A percentile compares a stretch with the other conserved stretches of the same genome.
Evolutionary conservation across 352 stramenopile species (phyloP).

Genomic region (Phytopythium vexans): DNA sequence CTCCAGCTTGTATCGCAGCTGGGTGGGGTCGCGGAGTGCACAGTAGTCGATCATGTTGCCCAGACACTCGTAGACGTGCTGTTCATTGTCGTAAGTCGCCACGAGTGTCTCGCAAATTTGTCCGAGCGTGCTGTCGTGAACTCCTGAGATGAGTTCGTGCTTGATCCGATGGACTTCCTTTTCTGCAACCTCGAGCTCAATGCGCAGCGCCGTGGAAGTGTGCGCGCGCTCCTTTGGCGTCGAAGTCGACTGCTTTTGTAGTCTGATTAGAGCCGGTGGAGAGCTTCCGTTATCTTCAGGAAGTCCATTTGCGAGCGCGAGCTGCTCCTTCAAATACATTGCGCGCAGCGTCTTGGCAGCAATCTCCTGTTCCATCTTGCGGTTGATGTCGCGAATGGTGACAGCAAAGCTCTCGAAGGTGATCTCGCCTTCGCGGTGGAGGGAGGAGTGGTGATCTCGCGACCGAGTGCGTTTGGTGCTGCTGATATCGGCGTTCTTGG

Average conservation of each 20-base stretch:
- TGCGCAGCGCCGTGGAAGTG: constrained; percentile 12
- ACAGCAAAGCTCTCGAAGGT: constrained; percentile 58
- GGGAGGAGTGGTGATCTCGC: background rate
- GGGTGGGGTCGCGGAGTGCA: constrained; percentile 30
- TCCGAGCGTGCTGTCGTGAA: constrained; percentile 38
- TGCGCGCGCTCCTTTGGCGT: constrained; percentile 6
- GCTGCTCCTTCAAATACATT: constrained; percentile 36
- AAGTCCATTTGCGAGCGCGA: constrained; percentile 17
- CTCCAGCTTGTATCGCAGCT: constrained; percentile 57
- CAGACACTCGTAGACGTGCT: constrained; percentile 70
- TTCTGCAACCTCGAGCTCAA: constrained; percentile 60
- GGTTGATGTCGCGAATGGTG: constrained; percentile 63
- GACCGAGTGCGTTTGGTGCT: background rate
- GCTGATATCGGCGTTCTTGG: constrained; percentile 14
- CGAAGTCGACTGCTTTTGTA: constrained; percentile 4
- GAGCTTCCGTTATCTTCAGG: constrained; percentile 1
- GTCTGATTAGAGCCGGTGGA: background rate
- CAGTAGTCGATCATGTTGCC: constrained; percentile 58
- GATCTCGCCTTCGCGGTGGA: constrained; percentile 49
- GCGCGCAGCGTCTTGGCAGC: constrained; percentile 52
- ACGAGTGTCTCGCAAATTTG: constrained; percentile 60
- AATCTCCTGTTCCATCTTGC: constrained; percentile 58
- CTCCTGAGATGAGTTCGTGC: constrained; percentile 46
- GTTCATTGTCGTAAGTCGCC: constrained; percentile 67
- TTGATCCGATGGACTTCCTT: constrained; percentile 46